Conservation (phyloP, 306 rosid species). For the Dryas alaskensis region DNA sequence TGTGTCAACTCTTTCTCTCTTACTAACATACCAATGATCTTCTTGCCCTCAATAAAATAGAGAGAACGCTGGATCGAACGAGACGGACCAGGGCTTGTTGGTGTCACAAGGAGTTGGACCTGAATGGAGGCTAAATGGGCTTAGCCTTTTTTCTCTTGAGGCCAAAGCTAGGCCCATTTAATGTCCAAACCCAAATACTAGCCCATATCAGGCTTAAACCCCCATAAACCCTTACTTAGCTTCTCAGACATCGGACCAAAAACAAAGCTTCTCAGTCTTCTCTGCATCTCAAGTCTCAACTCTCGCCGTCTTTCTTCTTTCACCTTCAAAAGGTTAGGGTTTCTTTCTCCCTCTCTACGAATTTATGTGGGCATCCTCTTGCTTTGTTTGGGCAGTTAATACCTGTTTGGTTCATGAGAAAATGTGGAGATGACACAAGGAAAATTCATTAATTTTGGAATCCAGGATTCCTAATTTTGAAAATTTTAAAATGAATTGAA, state of each 20-base stretch:
- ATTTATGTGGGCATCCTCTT: not conserved
- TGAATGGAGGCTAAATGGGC: too few species aligned
- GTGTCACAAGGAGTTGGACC: too few species aligned
- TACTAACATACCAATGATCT: too few species aligned
- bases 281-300: not conserved
- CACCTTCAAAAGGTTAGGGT: not conserved
- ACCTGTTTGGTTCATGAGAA: not conserved
- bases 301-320: not conserved
- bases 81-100: too few species aligned
- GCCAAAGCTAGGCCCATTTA: too few species aligned
- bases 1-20: too few species aligned
- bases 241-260: too few species aligned
- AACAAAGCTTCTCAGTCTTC: not conserved
- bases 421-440: not conserved
- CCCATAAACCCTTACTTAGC: not conserved
- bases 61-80: too few species aligned
- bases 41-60: too few species aligned
- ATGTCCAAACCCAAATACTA: too few species aligned
- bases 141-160: too few species aligned
- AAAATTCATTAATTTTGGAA: not conserved
- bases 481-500: not conserved
- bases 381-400: not conserved
- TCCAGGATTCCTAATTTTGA: not conserved
- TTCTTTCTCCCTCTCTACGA: not conserved
- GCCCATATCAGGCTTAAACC: not conserved